Base-by-base conservation (phyloP, 2,329 filamentous ascomycete genomes). In the Claviceps sp. region DNA sequence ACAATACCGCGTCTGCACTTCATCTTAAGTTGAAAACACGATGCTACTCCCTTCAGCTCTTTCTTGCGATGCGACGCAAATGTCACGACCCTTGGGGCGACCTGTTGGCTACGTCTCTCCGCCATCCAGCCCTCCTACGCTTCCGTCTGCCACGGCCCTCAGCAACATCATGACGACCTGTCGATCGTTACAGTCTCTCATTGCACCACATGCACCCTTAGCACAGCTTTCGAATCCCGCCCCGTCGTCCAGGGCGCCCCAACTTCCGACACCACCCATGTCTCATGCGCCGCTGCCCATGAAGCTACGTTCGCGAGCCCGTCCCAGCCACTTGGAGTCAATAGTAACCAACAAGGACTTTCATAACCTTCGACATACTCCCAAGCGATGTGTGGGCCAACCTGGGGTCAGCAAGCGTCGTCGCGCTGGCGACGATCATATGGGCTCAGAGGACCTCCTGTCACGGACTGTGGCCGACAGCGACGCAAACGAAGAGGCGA, bases 11-110 rank as follows among this genome's bases (percentile, higher is more conserved):
- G 37, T 30, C 37, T 14, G 41, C 30, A 43, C 26, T 16, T 6
- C 5, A 2, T 9, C 37, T 16, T 2, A 20, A 4, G 13, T 22
- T 48, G 18, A 11, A 20, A 9, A 13, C 44, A 50, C 14, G n/a
- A 82, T 82, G 79, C 66, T 82, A 54, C 72, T 81, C 55, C 78
- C 78, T 20, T 81, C 78, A 34, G 75, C 78, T 38, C 65, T 82
- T 45, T 68, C 74, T 34, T 81, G 78, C 74, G 78, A 81, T 63
- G 64, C 72, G 61, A 73, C 74, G 69, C 74, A 72, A 54, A 61
- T 69, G 52, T 51, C 58, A 38, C 57, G 57, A 66, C 66, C 70
- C 47, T 72, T 71, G 56, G 72, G 74, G 57, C 61, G 50, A 38
- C 71, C 34, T 62, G 45, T 73, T 45, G 70, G 77, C 61, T 74